A percentile compares a stretch with the other conserved stretches of the same genome.
These are phyloP conservation scores for Syzygium aromaticum DNA, from an alignment of 345 rosid species.

Conservation along the genomic window DNA sequence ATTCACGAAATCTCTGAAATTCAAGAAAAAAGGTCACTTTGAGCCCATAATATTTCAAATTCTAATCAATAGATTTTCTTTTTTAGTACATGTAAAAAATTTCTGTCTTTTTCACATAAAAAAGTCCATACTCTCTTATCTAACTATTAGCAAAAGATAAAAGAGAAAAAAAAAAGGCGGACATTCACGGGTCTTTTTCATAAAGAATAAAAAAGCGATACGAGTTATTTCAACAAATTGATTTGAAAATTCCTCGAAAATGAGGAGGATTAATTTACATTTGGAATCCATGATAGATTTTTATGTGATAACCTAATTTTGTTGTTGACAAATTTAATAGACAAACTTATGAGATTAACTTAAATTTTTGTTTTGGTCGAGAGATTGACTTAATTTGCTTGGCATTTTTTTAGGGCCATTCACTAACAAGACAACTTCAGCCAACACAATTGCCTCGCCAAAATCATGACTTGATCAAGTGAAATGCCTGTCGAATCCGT, in stretches of 20 bases:
- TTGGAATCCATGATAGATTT: neutral
- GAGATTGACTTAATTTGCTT: neutral
- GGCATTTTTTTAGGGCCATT: neutral
- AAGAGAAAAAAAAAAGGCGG: fast-evolving
- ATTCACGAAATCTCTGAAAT: neutral
- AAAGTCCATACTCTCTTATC: neutral
- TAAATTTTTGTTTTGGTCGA: neutral
- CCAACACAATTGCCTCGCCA: neutral
- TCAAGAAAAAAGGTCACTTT: neutral
- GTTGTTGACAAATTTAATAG: neutral
- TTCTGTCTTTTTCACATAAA: neutral
- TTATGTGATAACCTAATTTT: neutral
- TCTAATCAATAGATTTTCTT: neutral
- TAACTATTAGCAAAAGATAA: neutral
- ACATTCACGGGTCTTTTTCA: neutral
- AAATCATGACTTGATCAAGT: neutral
- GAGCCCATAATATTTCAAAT: neutral
- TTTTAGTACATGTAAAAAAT: neutral
- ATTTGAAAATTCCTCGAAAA: neutral
- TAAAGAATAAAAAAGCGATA: neutral
- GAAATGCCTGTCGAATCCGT: neutral
- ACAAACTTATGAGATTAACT: neutral
- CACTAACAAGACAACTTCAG: neutral
- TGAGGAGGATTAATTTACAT: neutral
- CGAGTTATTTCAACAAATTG: neutral